A percentile compares a stretch with the other conserved stretches of the same genome.
phyloP scores from a whole-genome alignment of 2,329 filamentous ascomycete genomes.

The Exophiala xenobiotica region DNA sequence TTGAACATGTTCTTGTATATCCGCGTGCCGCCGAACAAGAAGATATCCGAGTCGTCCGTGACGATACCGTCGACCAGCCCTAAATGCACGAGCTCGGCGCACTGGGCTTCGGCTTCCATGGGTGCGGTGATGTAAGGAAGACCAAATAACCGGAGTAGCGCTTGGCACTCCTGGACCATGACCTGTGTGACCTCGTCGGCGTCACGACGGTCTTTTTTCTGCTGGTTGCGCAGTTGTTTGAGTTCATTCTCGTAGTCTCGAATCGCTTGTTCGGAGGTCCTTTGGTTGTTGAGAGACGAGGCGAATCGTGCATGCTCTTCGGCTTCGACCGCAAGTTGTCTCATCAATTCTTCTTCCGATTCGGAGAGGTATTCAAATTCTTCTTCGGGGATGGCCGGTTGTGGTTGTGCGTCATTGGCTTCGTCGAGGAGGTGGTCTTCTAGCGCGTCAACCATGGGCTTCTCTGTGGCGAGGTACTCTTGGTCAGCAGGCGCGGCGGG shows the following conservation, averaged over 20 bases:
- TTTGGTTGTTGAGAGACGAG: constrained; percentile 71
- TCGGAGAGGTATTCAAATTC: constrained; percentile 67
- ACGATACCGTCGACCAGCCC: constrained; percentile 96
- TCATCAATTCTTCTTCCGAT: constrained; percentile 83
- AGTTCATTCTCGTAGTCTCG: constrained; percentile 85
- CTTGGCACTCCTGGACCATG: constrained; percentile 94
- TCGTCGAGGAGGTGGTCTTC: background rate
- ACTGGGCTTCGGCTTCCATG: constrained; percentile 98
- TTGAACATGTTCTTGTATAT: constrained; percentile 99
- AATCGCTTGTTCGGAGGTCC: constrained; percentile 63
- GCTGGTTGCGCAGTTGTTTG: constrained; percentile 82
- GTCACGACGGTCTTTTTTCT: constrained; percentile 93
- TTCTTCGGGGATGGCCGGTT: constrained; percentile 33
- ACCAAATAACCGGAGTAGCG: constrained; percentile 84
- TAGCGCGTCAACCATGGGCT: background rate
- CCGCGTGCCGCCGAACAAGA: constrained; percentile 91
- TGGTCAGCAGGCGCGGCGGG: background rate
- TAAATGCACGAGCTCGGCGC: constrained; percentile 81
- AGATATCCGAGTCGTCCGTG: constrained; percentile 94
- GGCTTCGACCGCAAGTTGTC: constrained; percentile 81
- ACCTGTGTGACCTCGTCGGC: constrained; percentile 95
- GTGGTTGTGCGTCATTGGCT: background rate
- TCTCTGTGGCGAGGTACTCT: background rate
- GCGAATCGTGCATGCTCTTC: constrained; percentile 94
- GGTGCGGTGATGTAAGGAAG: constrained; percentile 95